These are phyloP conservation scores for Closterium sp. DNA, from an alignment of 139 green algal species.

Conservation along the genomic window DNA sequence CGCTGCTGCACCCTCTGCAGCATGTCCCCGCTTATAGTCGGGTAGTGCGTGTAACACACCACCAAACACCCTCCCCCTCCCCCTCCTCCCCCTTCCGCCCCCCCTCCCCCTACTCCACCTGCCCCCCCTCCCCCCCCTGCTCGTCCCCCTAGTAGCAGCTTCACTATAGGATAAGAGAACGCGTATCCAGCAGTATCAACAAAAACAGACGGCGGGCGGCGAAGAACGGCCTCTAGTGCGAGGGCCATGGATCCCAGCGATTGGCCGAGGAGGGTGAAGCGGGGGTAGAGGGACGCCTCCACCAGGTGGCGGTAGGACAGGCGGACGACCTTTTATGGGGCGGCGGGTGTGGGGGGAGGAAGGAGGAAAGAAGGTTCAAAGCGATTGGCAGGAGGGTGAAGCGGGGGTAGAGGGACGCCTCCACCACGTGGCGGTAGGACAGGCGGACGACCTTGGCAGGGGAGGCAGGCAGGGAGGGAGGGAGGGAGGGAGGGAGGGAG, in stretches of 20 bases:
- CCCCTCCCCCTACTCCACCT: not conserved
- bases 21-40: conserved; percentile 90
- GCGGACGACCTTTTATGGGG: conserved; percentile 63
- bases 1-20: conserved; percentile 64
- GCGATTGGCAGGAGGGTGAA: not conserved
- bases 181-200: conserved; percentile 93
- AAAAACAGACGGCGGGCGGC: conserved; percentile 73
- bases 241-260: conserved; percentile 68
- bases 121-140: not conserved
- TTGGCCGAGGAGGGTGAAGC: conserved; percentile 86
- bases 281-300: conserved; percentile 67
- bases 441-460: conserved; percentile 39
- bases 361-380: not conserved
- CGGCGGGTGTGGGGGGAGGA: not conserved
- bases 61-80: conserved; percentile 59
- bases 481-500: conserved; percentile 2
- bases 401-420: not conserved
- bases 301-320: conserved; percentile 61
- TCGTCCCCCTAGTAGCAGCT: conserved; percentile 10
- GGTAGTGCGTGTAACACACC: conserved; percentile 90
- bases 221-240: conserved; percentile 66
- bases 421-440: not conserved
- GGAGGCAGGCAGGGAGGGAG: not conserved
- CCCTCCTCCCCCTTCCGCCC: too few species aligned
- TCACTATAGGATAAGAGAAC: conserved; percentile 82